Conservation (phyloP, 1,284 basidiomycete species). For the Papiliotrema nemorosa region DNA sequence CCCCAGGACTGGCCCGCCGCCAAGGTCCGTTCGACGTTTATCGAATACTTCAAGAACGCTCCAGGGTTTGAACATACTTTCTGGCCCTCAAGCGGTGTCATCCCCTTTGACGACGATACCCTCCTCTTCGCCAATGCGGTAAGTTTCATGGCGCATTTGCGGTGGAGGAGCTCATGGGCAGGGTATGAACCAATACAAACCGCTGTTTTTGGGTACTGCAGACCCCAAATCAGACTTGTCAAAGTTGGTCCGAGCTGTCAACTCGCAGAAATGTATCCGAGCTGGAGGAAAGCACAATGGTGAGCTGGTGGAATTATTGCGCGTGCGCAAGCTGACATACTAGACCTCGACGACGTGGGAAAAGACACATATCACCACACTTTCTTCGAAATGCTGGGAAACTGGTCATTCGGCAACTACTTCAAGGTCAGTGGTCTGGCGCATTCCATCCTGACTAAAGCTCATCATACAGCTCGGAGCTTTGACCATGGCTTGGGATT, state of each 20-base stretch:
- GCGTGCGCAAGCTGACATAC: background rate
- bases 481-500: conserved; percentile 87
- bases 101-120: conserved; percentile 96
- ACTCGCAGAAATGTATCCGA: conserved; percentile 95
- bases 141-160: conserved; percentile 28
- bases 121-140: conserved; percentile 92
- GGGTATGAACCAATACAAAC: conserved; percentile 98
- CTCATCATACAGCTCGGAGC: conserved; percentile 71
- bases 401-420: conserved; percentile 99
- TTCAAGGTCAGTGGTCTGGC: conserved; percentile 94
- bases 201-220: conserved; percentile 92
- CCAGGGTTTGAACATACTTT: conserved; percentile 70
- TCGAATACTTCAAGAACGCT: conserved; percentile 71
- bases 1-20: conserved; percentile 62
- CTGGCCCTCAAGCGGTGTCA: conserved; percentile 87
- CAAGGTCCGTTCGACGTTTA: conserved; percentile 69
- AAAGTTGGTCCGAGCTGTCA: conserved; percentile 87
- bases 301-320: too few relatives aligned
- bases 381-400: conserved; percentile 99
- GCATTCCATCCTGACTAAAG: background rate
- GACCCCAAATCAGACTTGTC: conserved; percentile 87
- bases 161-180: conserved; percentile 10
- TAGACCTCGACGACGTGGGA: conserved; percentile 96
- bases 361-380: conserved; percentile 81
- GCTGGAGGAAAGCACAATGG: conserved; percentile 99